Percentiles rank a stretch among this genome's conserved stretches.
These are phyloP conservation scores for Tuber magnatum DNA, from an alignment of 495 filamentous ascomycete genomes.

Conservation along the genomic window DNA sequence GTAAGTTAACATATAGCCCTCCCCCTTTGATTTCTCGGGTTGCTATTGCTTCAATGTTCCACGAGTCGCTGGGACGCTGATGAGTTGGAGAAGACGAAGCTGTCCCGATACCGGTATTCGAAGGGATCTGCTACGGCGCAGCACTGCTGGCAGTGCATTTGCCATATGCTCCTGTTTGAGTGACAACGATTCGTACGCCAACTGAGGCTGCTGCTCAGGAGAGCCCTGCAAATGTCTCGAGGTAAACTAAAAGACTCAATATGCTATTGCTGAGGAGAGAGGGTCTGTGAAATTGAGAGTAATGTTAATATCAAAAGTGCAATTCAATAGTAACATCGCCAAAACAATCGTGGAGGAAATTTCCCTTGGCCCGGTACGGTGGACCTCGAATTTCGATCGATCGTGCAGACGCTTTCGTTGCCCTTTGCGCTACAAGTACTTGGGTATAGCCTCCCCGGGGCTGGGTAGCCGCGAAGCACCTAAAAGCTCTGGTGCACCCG, in stretches of 20 bases:
- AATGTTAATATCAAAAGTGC: not conserved
- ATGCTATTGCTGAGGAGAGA: not conserved
- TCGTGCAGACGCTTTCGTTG: not conserved
- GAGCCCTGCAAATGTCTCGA: not conserved
- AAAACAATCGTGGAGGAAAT: not conserved
- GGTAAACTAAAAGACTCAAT: conserved; percentile 5
- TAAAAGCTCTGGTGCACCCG: not conserved
- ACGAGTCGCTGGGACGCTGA: not conserved
- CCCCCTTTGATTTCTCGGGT: not conserved
- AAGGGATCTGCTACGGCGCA: not conserved
- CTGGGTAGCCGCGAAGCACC: not conserved
- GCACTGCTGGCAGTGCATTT: not conserved
- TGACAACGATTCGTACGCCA: not conserved
- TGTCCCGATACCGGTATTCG: not conserved
- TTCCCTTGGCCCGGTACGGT: not conserved
- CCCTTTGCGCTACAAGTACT: not conserved
- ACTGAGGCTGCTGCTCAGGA: not conserved
- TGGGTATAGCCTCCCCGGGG: not conserved
- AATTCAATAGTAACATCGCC: not conserved
- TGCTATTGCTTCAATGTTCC: not conserved
- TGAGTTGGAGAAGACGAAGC: not conserved
- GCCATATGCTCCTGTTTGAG: not conserved
- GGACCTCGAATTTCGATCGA: not conserved
- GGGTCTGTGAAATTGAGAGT: not conserved
- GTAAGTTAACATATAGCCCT: not conserved